phyloP scores from a whole-genome alignment of 768 basidiomycete genomes.

The Serendipita sp. region DNA sequence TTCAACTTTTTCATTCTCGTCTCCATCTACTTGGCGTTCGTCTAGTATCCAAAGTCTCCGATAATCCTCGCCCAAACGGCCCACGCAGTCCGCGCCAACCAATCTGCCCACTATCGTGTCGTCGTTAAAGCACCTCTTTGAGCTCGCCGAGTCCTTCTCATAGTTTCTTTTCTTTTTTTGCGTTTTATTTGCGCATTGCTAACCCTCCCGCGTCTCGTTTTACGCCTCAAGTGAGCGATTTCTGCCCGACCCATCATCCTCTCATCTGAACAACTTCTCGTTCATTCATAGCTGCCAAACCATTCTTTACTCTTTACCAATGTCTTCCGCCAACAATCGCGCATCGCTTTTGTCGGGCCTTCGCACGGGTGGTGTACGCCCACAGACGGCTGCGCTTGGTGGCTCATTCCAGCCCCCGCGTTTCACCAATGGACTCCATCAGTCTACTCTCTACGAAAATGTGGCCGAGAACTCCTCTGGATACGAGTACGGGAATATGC shows the following conservation, averaged over 20 bases:
- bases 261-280: neutral
- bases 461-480: constrained; percentile 26
- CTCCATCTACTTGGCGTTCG: neutral
- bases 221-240: neutral
- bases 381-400: constrained; percentile 18
- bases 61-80: neutral
- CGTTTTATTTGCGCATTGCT: neutral
- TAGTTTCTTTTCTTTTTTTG: neutral
- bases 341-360: constrained; percentile 79
- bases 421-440: constrained; percentile 31
- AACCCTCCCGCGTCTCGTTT: neutral
- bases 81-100: neutral
- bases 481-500: constrained; percentile 24
- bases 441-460: constrained; percentile 28
- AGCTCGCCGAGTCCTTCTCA: neutral
- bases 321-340: constrained; percentile 22
- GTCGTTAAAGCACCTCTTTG: neutral
- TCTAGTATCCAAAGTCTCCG: neutral
- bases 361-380: constrained; percentile 75
- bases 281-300: neutral
- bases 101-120: too few species aligned
- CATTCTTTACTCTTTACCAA: neutral
- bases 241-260: neutral
- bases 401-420: constrained; percentile 49
- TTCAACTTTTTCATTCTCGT: neutral